Conservation (phyloP, 2,329 filamentous ascomycete genomes). For the Ampelomyces quisqualis region DNA sequence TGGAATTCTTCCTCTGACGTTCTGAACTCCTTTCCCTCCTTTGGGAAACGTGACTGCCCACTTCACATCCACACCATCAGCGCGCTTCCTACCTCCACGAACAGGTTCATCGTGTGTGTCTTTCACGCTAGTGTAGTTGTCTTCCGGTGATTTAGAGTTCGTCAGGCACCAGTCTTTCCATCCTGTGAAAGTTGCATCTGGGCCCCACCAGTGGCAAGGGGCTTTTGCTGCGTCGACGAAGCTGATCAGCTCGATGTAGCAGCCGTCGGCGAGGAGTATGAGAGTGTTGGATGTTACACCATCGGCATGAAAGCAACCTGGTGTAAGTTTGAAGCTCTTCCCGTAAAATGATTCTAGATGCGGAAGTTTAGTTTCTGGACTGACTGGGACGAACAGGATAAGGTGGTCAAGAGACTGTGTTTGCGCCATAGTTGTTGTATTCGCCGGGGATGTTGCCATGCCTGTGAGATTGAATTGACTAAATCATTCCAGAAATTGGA, state of each 20-base stretch:
- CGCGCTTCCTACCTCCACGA: slow-evolving; percentile 55
- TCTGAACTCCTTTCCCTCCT: slow-evolving; percentile 40
- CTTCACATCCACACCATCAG: slow-evolving; percentile 58
- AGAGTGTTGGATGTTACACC: slow-evolving; percentile 63
- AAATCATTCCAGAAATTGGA: too few species aligned
- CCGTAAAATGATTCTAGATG: slow-evolving; percentile 51
- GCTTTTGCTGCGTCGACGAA: slow-evolving; percentile 55
- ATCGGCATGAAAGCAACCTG: slow-evolving; percentile 64
- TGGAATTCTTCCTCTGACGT: slow-evolving; percentile 54
- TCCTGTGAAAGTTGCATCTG: slow-evolving; percentile 51
- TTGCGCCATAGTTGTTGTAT: neutral
- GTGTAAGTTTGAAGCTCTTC: slow-evolving; percentile 58
- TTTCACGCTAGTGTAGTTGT: slow-evolving; percentile 14
- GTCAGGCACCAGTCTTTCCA: slow-evolving; percentile 62
- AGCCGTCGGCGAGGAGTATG: slow-evolving; percentile 62
- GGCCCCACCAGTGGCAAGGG: slow-evolving; percentile 61
- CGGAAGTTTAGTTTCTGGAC: slow-evolving; percentile 49
- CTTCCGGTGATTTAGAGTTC: slow-evolving; percentile 8
- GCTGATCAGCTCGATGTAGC: slow-evolving; percentile 67
- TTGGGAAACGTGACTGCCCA: slow-evolving; percentile 60
- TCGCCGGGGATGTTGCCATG: neutral
- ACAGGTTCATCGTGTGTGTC: slow-evolving; percentile 53
- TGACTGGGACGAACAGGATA: slow-evolving; percentile 62
- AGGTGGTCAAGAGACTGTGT: slow-evolving; percentile 60
- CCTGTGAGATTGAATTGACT: too few species aligned